Base-by-base conservation (phyloP, 495 filamentous ascomycete species). In the Talaromyces trachyspermus region DNA sequence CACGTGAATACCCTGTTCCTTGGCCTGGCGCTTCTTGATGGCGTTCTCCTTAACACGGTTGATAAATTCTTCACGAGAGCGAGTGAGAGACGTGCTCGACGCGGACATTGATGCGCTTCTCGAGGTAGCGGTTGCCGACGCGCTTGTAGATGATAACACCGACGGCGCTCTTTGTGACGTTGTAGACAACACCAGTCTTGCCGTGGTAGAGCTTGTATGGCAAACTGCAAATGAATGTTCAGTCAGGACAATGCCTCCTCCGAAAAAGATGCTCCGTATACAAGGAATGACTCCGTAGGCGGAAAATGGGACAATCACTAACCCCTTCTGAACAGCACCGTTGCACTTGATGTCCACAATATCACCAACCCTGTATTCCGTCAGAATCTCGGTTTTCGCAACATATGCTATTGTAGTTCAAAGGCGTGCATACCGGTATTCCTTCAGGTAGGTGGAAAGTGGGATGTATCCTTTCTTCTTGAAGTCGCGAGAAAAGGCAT, bases 161-260 rank as follows among this genome's bases (percentile, higher is more conserved):
- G 63, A 97, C 87, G 56, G 78, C 84, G 65, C 79, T 85, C 79
- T 95, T 94, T 67, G 91, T 95, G 56, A 95, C 89, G 77, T 95
- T 96, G 82, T 95, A 95, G 76, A 96, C 76, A 59, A 96, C 86
- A 64, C 89, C 90, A 53, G 89, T 96, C 85, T 95, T 95, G 61
- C 89, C 89, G 77, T 95, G 89, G 84, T 94, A 95, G 74, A 95
- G 85, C 79, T 96, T 96, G 84, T 91, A 87, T 60, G 91, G 90
- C 88, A 95, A 91, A 77, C 88, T 91, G 65, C 75, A 36, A 26
- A n/a, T n/a, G n/a, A n/a, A n/a, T n/a, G n/a, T n/a, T n/a, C n/a
- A n/a, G n/a, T n/a, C n/a, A n/a, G n/a, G n/a, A n/a, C n/a, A n/a
- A n/a, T n/a, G n/a, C n/a, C n/a, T n/a, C n/a, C n/a, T n/a, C n/a